Percentiles rank a stretch among this genome's conserved stretches.
phyloP scores from a whole-genome alignment of 2,329 filamentous ascomycete genomes.

The Ophiocordyceps camponoti-leonardi region DNA sequence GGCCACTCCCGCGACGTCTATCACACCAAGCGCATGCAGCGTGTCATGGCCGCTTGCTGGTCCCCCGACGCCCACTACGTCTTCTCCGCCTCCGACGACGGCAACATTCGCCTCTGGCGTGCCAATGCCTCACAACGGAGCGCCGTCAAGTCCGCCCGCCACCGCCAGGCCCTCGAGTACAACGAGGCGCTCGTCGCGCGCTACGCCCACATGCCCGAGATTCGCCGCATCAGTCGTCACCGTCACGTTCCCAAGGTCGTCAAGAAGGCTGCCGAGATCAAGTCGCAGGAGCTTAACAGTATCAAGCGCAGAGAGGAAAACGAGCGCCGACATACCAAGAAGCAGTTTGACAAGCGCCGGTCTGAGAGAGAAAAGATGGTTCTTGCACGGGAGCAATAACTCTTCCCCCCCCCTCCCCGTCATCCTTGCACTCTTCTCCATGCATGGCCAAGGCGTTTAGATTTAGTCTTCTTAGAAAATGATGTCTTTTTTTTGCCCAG shows the following conservation, averaged over 20 bases:
- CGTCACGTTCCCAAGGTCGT: conserved; percentile 82
- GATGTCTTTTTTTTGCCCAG: too few species aligned
- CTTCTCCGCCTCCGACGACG: conserved; percentile 82
- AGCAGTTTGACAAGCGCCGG: conserved; percentile 55
- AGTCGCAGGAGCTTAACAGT: conserved; percentile 69
- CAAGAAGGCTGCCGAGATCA: conserved; percentile 94
- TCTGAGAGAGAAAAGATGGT: conserved; percentile 90
- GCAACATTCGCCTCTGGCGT: conserved; percentile 76
- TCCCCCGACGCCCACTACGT: conserved; percentile 83
- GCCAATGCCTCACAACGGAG: conserved; percentile 68
- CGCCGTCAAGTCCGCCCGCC: conserved; percentile 69
- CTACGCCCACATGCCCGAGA: conserved; percentile 92
- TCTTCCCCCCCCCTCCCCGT: background rate
- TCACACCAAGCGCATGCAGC: conserved; percentile 95
- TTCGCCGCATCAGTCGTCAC: conserved; percentile 77
- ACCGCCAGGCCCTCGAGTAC: conserved; percentile 82
- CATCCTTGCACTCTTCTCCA: background rate
- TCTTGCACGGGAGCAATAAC: conserved; percentile 42
- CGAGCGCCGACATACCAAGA: conserved; percentile 76
- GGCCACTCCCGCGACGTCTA: conserved; percentile 88
- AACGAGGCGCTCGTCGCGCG: conserved; percentile 68
- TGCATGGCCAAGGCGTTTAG: background rate
- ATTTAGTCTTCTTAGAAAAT: too few species aligned
- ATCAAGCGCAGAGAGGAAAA: conserved; percentile 92
- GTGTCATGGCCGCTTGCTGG: conserved; percentile 72